Base-by-base conservation (phyloP, 257 asterid genomes). In the Solanum bulbocastanum region DNA sequence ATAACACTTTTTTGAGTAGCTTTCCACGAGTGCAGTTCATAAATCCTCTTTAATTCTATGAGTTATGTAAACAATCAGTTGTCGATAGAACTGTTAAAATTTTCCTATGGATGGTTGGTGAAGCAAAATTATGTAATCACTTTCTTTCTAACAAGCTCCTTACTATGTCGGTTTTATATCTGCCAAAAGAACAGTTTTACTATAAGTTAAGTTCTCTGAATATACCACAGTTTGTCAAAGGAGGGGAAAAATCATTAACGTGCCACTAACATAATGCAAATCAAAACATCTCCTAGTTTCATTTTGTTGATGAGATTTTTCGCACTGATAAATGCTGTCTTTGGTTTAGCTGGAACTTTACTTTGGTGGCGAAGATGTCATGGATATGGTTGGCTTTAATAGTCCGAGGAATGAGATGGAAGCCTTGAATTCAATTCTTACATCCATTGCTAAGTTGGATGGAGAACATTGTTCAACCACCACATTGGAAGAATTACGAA, bases 401-500 rank as follows among this genome's bases (percentile, higher is more conserved):
- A 94, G 94, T 90, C 98, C 98, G 78, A 93, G 95, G 91, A 95
- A 96, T 91, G 99, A 97, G 89, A 91, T 97, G 87, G 96, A 94
- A 89, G 96, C 98, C 76, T 94, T 96, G 84, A 92, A 92, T 91
- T 93, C 91, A 78, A 87, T 96, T 84, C 93, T 94, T 79, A 83
- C 88, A 87, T 90, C 88, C 92, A 90, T 94, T 88, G 94, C 90
- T 88, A 86, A 89, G 89, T 88, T 92, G 83, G 78, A 71, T 39
- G 86, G 87, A 74, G 90, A 90, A 86, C 33, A 87, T 86, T 73
- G 49, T 15, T 83, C 42, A 42, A 78, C 78, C 84, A 89, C 72
- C 71, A 83, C 87, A 65, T 87, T 90, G 92, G 84, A 86, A 88
- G 87, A 60, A 42, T 90, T 96, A 72, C 92, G 87, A 62, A 90